Conservation (phyloP, 2,329 filamentous ascomycete genomes). For the Aspergillus hiratsukae region DNA sequence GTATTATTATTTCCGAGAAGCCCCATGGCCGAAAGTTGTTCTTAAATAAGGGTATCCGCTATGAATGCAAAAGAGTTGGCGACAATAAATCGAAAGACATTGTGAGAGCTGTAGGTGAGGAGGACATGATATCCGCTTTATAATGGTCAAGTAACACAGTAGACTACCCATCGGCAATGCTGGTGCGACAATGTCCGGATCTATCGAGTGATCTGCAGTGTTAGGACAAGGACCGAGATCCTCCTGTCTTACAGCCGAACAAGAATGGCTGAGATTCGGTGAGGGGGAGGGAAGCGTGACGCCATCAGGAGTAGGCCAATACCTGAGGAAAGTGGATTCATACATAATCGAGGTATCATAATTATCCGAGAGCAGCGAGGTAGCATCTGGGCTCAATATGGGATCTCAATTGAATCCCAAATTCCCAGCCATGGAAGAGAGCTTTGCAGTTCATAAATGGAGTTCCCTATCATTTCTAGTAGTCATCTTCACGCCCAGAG, state of each 20-base stretch:
- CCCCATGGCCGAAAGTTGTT: conserved; percentile 6
- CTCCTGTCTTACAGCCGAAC: neutral
- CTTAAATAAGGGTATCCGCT: neutral
- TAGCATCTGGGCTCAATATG: neutral
- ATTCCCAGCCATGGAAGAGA: neutral
- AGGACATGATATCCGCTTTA: conserved; percentile 3
- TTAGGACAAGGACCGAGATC: neutral
- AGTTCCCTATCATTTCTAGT: too few species aligned
- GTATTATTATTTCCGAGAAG: conserved; percentile 7
- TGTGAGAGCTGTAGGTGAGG: neutral
- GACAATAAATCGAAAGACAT: neutral
- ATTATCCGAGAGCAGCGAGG: neutral
- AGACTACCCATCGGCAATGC: conserved; percentile 8
- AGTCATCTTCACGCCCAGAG: neutral
- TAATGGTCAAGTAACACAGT: neutral
- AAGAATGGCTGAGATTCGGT: neutral
- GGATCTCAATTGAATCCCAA: neutral
- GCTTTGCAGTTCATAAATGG: too few species aligned
- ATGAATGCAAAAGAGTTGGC: neutral
- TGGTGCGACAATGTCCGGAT: conserved; percentile 3
- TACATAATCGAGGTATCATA: neutral
- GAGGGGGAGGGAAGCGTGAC: neutral
- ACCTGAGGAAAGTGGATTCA: neutral
- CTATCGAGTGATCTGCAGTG: conserved; percentile 16
- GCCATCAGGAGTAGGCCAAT: neutral